Base-by-base conservation (phyloP, 2,329 filamentous ascomycete species). In the Colletotrichum graminicola region DNA sequence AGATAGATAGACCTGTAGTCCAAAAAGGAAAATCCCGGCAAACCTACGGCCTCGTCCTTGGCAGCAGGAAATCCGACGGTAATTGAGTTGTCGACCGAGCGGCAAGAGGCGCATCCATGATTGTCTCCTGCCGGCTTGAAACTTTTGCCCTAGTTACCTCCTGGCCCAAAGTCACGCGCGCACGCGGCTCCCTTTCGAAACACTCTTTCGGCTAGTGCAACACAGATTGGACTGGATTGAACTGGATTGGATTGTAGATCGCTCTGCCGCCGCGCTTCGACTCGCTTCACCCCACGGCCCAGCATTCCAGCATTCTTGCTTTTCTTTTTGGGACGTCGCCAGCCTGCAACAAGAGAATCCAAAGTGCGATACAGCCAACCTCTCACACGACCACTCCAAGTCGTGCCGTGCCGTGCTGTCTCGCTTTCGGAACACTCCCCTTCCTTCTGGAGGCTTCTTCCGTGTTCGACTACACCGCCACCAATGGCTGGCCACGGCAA, bases 151-250 rank as follows among this genome's bases (percentile, higher is more conserved):
- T 61, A 43, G 3, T 3, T 60, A 18, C n/a, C 39, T 23, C 16
- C 45, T 64, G 59, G 59, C 39, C 29, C 21, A 41, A 55, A 61
- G 54, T 41, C 54, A 60, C 65, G 54, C 65, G 65, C 69, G 64
- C 65, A 69, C 65, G 69, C 69, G 60, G 60, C 65, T 43, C 65
- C 60, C 69, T 69, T 72, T 69, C 69, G 69, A 72, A 72, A 72
- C 65, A 64, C 59, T 59, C 54, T 66, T 54, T 34, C 47, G 29
- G 49, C 52, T 32, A 59, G 57, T 54, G 59, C 60, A 67, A 29
- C 52, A 29, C 52, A 54, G 18, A 12, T 41, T 10, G 10, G 41
- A 65, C 39, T 26, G 36, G 18, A 12, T 41, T 10, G 10, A 16
- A 65, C 39, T 26, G 36, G 63, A 43, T 36, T 34, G 64, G 55